Evolutionary conservation across 2,329 filamentous ascomycete genomes (phyloP).

Genomic region (Chalaropsis ovoidea): DNA sequence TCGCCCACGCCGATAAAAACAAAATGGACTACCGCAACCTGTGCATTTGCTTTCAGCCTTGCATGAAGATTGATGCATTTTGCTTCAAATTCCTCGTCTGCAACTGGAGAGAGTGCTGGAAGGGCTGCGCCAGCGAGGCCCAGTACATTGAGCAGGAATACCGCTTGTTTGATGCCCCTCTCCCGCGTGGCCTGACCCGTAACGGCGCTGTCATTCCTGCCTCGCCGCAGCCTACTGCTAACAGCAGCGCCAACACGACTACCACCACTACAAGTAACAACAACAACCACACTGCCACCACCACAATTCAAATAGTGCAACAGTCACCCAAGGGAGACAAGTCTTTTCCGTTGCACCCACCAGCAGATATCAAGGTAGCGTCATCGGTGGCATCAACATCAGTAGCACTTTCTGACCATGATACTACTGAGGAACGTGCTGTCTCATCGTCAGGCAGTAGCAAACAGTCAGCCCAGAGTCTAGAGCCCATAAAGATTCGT

Average conservation of each 20-base stretch:
- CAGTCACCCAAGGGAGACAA: slow-evolving; percentile 22
- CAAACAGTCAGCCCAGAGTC: slow-evolving; percentile 36
- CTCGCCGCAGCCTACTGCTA: slow-evolving; percentile 30
- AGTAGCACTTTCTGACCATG: slow-evolving; percentile 15
- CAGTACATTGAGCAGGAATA: slow-evolving; percentile 64
- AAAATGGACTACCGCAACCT: slow-evolving; percentile 97
- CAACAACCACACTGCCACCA: slow-evolving; percentile 18
- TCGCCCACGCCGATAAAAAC: slow-evolving; percentile 88
- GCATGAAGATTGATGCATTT: slow-evolving; percentile 90
- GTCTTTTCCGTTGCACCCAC: slow-evolving; percentile 17
- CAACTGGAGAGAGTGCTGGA: slow-evolving; percentile 95
- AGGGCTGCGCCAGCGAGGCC: slow-evolving; percentile 85
- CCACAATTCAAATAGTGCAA: slow-evolving; percentile 18
- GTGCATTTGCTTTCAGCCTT: slow-evolving; percentile 94
- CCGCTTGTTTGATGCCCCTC: slow-evolving; percentile 47
- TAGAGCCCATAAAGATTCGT: slow-evolving; percentile 31
- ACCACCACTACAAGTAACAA: slow-evolving; percentile 25
- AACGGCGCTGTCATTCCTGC: slow-evolving; percentile 22
- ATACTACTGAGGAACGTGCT: slow-evolving; percentile 22
- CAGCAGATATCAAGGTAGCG: slow-evolving; percentile 16
- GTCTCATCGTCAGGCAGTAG: slow-evolving; percentile 56
- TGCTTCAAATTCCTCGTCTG: slow-evolving; percentile 93
- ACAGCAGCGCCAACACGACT: slow-evolving; percentile 29
- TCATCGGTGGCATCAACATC: slow-evolving; percentile 11
- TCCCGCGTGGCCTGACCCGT: slow-evolving; percentile 40